Base-by-base conservation (phyloP, 768 basidiomycete genomes). In the Tricholoma flavovirens region DNA sequence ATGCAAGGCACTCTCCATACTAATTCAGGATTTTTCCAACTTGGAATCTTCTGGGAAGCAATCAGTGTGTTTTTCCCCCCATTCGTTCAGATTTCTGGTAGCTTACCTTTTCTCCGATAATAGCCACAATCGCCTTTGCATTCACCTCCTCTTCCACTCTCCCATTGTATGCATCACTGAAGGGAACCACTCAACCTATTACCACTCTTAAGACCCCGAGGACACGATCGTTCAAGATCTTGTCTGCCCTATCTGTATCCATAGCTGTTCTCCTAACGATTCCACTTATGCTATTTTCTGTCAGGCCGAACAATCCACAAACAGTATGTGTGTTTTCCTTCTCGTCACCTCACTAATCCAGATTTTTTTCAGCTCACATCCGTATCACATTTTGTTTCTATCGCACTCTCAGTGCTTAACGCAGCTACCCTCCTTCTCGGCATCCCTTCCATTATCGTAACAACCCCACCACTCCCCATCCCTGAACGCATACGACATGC, bases 61-160 rank as follows among this genome's bases (percentile, higher is more conserved):
- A 73, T 83, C 53, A 80, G 88, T 88, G 58, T 58, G 84, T 80
- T 17, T 46, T 42, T 21, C 36, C 26, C 3, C 36, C 26, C 3
- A 49, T 54, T 58, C 56, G 56, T 61, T 52, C 14, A 49, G 21
- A 9, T 45, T 19, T 49, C 12, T 10, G 2, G 26, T 46, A n/a
- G 56, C 17, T 49, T 53, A 35, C 55, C 35, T 29, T 35, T 21
- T 24, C 22, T 36, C 42, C n/a, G 3, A 21, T 15, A 11, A 8
- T 57, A 88, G 86, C 80, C 50, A 77, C 77, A 17, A 78, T 76
- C 21, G 79, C 82, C 8, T 89, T 90, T 65, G 73, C 83, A 11
- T 89, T 87, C 63, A 77, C 83, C 15, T 83, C 87, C 1, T 73
- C 82, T 5, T 78, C 80, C 57, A 87, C 88, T 4, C 73, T 88